Evolutionary conservation across 371 early-diverging fungal genomes (phyloP).

Genomic region (Rhizomucor miehei): DNA sequence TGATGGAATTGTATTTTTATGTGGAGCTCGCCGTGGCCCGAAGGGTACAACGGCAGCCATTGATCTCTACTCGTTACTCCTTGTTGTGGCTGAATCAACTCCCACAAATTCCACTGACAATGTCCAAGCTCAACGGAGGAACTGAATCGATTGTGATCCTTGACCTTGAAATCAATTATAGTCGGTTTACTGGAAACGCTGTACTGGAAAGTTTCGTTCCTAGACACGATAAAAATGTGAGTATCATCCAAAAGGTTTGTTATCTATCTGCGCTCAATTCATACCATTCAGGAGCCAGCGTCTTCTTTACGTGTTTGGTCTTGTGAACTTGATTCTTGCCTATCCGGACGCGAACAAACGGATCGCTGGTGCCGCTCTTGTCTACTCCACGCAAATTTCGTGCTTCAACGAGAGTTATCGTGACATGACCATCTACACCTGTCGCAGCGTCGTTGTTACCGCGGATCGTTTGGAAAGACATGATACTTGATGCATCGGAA

Average conservation of each 20-base stretch:
- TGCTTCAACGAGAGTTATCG: conserved; percentile 54
- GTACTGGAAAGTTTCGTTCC: conserved; percentile 35
- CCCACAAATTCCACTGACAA: conserved; percentile 57
- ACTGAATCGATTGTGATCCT: conserved; percentile 67
- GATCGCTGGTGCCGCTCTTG: conserved; percentile 61
- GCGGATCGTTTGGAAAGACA: conserved; percentile 2
- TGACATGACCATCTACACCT: conserved; percentile 40
- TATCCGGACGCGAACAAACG: conserved; percentile 53
- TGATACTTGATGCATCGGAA: conserved; percentile 5
- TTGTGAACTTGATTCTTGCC: conserved; percentile 63
- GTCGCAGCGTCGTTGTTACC: conserved; percentile 16
- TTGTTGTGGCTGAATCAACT: conserved; percentile 37
- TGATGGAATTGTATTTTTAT: conserved; percentile 26
- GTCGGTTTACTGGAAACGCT: conserved; percentile 37
- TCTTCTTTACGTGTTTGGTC: conserved; percentile 77
- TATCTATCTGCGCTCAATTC: background rate
- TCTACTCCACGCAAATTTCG: conserved; percentile 63
- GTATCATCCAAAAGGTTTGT: background rate
- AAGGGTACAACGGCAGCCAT: conserved; percentile 41
- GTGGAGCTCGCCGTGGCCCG: conserved; percentile 43
- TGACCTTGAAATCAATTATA: conserved; percentile 55
- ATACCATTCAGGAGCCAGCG: conserved; percentile 69
- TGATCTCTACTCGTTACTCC: conserved; percentile 19
- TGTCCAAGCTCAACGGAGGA: conserved; percentile 63
- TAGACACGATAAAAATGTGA: conserved; percentile 5